Percentiles rank a stretch among this genome's conserved stretches.
phyloP scores from a whole-genome alignment of 192 early-diverging fungal species.

The Dissophora ornata region DNA sequence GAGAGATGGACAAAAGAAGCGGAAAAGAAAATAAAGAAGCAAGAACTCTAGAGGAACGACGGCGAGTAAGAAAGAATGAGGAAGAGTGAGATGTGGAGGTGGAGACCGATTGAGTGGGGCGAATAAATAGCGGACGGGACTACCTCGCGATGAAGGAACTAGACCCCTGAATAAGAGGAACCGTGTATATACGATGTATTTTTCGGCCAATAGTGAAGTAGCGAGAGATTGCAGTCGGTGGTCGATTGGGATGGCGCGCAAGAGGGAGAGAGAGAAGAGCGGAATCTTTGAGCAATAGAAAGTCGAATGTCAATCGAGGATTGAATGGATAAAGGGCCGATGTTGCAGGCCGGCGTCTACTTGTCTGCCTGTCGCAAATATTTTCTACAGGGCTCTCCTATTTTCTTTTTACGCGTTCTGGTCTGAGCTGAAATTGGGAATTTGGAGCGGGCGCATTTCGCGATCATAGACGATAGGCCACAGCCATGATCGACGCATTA shows the following conservation, averaged over 20 bases:
- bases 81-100: no score
- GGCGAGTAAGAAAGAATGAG: background rate
- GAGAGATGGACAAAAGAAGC: background rate
- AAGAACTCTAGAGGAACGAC: no score
- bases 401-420: conserved; percentile 20
- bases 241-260: background rate
- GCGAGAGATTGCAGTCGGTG: no score
- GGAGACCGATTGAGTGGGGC: no score
- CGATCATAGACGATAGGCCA: background rate
- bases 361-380: no score
- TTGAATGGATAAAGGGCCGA: background rate
- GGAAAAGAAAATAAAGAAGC: background rate
- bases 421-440: conserved; percentile 30
- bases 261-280: conserved; percentile 7
- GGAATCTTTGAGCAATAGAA: background rate
- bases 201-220: conserved; percentile 6
- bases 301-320: background rate
- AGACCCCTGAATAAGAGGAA: no score
- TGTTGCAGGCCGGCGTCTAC: no score
- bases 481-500: no score
- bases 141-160: no score
- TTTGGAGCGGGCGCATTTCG: conserved; percentile 4
- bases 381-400: conserved; percentile 3
- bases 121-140: no score
- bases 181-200: no score